Conservation (phyloP, 2,329 filamentous ascomycete genomes). For the Pleurostoma richardsiae region DNA sequence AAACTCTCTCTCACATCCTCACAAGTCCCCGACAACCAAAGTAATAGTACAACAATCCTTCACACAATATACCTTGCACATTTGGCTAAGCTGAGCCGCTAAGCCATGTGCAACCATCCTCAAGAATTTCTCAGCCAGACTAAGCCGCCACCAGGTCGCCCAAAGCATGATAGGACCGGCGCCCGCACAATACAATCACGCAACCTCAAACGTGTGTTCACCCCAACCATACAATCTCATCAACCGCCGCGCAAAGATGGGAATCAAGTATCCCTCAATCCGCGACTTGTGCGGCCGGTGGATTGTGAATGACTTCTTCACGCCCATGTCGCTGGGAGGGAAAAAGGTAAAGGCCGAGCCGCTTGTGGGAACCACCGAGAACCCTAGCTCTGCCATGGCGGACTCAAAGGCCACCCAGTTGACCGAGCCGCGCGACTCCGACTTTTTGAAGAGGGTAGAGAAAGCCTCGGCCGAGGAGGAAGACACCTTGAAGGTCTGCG, state of each 20-base stretch:
- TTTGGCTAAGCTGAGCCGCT: too few relatives aligned
- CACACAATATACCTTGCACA: too few relatives aligned
- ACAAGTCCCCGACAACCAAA: too few relatives aligned
- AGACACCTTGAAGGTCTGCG: constrained; percentile 27
- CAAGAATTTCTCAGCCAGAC: too few relatives aligned
- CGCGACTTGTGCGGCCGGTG: constrained; percentile 29
- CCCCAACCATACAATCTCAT: constrained; percentile 29
- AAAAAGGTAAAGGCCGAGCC: constrained; percentile 36
- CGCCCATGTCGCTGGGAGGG: constrained; percentile 18
- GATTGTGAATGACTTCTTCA: constrained; percentile 22
- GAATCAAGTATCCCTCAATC: constrained; percentile 25
- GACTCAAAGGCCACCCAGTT: constrained; percentile 30
- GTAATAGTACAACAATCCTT: too few relatives aligned
- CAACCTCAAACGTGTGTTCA: constrained; percentile 20
- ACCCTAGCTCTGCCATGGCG: constrained; percentile 24
- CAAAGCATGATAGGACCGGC: too few relatives aligned
- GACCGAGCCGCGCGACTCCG: constrained; percentile 14
- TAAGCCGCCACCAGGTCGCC: too few relatives aligned
- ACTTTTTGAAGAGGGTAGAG: constrained; percentile 22
- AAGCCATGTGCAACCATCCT: too few relatives aligned
- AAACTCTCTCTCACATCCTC: too few relatives aligned
- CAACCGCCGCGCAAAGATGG: constrained; percentile 22
- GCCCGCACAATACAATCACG: constrained; percentile 10
- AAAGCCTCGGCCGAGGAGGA: constrained; percentile 31
- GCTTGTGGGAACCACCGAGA: constrained; percentile 31